Conservation (phyloP, 106 monocot species). For the Allium cepa region DNA sequence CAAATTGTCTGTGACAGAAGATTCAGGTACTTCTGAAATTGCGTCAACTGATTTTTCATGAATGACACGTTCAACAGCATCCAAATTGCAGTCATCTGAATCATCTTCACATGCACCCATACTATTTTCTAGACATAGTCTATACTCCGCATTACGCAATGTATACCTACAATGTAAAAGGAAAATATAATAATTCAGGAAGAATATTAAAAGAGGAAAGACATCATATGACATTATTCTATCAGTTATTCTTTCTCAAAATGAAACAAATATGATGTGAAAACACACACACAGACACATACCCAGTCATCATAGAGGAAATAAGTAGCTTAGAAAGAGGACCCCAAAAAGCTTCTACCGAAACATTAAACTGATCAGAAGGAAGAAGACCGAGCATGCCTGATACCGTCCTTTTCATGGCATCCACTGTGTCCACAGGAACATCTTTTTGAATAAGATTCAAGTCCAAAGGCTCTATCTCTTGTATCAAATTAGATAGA, state of each 20-base stretch:
- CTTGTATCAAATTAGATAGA: conserved; percentile 82
- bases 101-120: conserved; percentile 45
- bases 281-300: conserved; percentile 14
- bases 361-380: conserved; percentile 80
- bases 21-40: conserved; percentile 15
- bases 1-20: conserved; percentile 16
- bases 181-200: background rate
- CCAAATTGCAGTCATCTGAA: conserved; percentile 19
- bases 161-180: conserved; percentile 57
- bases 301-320: conserved; percentile 96
- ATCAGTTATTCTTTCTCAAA: background rate
- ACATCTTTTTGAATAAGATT: conserved; percentile 88
- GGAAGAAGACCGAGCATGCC: conserved; percentile 94
- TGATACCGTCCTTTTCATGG: conserved; percentile 94
- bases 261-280: background rate
- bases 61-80: conserved; percentile 16
- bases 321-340: conserved; percentile 80
- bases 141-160: conserved; percentile 86
- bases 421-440: conserved; percentile 74
- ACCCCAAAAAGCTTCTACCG: conserved; percentile 82
- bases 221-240: background rate
- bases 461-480: conserved; percentile 93
- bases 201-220: too few species aligned
- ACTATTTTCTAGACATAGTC: conserved; percentile 81
- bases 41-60: conserved; percentile 16